Evolutionary conservation across 2,329 filamentous ascomycete genomes (phyloP).

Genomic region (Penicillium sp.): DNA sequence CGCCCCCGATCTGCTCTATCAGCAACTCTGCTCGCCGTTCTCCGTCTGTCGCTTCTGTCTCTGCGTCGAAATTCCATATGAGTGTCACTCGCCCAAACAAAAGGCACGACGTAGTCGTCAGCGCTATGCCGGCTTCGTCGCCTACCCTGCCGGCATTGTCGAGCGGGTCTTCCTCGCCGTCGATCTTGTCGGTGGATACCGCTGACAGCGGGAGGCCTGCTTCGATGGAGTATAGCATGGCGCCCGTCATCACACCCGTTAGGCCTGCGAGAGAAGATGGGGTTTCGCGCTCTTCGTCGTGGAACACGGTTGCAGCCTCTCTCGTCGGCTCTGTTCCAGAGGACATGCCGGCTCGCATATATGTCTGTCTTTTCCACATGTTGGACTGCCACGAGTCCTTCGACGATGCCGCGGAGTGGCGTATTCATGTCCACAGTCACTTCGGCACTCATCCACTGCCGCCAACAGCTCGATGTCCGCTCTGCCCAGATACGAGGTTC

Average conservation of each 20-base stretch:
- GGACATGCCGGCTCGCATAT: slow-evolving; percentile 12
- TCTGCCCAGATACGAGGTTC: slow-evolving; percentile 33
- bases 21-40: neutral
- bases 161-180: slow-evolving; percentile 27
- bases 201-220: slow-evolving; percentile 2
- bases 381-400: slow-evolving; percentile 42
- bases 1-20: neutral
- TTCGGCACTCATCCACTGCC: slow-evolving; percentile 41
- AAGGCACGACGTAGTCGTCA: slow-evolving; percentile 9
- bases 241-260: slow-evolving; percentile 7
- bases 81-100: slow-evolving; percentile 2
- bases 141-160: slow-evolving; percentile 31
- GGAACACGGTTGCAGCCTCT: slow-evolving; percentile 13
- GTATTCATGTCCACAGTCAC: slow-evolving; percentile 43
- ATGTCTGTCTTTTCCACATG: slow-evolving; percentile 44
- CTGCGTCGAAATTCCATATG: neutral
- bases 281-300: slow-evolving; percentile 21
- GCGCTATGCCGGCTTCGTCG: slow-evolving; percentile 16
- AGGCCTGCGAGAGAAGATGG: neutral
- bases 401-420: slow-evolving; percentile 37
- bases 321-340: slow-evolving; percentile 1
- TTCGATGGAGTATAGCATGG: neutral
- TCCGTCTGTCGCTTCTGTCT: neutral
- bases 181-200: slow-evolving; percentile 31
- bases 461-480: slow-evolving; percentile 40